These are phyloP conservation scores for Verticillium isaacii DNA, from an alignment of 2,329 filamentous ascomycete species.

Conservation along the genomic window DNA sequence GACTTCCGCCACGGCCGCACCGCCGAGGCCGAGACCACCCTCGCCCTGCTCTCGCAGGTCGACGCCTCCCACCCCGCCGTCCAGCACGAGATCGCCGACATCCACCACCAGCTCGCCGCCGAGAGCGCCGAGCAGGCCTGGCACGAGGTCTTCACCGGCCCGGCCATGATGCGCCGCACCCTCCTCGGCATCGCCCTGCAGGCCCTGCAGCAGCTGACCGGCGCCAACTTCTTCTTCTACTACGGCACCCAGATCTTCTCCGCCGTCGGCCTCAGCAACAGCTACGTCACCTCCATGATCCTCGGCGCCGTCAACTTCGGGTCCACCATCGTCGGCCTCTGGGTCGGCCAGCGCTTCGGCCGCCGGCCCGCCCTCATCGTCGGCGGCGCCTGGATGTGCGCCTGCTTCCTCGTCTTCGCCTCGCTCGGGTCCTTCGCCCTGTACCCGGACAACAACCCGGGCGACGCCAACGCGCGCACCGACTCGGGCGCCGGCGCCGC, in stretches of 20 bases:
- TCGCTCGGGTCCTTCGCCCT: constrained; percentile 44
- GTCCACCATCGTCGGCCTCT: constrained; percentile 61
- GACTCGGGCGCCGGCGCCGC: constrained; percentile 48
- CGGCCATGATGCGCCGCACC: constrained; percentile 61
- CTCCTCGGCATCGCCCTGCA: constrained; percentile 58
- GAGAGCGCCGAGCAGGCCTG: constrained; percentile 42
- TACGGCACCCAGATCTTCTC: constrained; percentile 63
- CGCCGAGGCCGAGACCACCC: constrained; percentile 42
- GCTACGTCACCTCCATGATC: constrained; percentile 64
- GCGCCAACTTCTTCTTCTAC: constrained; percentile 65
- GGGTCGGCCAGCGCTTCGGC: constrained; percentile 60
- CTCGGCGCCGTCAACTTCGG: constrained; percentile 63
- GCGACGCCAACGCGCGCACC: constrained; percentile 31
- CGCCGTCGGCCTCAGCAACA: constrained; percentile 59
- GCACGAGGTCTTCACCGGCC: constrained; percentile 62
- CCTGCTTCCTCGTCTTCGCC: constrained; percentile 44
- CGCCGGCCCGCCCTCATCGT: constrained; percentile 58
- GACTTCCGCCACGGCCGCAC: constrained; percentile 41
- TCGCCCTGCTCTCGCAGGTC: constrained; percentile 40
- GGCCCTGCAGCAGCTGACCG: constrained; percentile 63
- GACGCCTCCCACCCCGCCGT: constrained; percentile 33
- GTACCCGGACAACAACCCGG: constrained; percentile 16
- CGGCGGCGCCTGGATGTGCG: constrained; percentile 58
- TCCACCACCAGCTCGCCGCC: constrained; percentile 43
- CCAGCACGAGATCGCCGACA: constrained; percentile 44